phyloP scores from a whole-genome alignment of 2,329 filamentous ascomycete genomes.

The Aspergillus flavus region DNA sequence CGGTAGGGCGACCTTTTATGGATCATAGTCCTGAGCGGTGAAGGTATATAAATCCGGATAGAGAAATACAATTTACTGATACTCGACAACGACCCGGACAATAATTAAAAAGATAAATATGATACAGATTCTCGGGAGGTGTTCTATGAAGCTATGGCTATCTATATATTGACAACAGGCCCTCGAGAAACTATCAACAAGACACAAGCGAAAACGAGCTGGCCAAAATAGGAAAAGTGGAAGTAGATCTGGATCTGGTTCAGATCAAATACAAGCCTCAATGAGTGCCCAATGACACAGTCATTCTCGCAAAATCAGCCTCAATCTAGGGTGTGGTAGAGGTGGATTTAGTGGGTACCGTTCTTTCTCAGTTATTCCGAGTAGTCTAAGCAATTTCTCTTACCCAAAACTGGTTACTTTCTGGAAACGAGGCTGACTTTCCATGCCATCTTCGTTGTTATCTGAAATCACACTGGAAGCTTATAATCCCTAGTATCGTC shows the following conservation, averaged over 20 bases:
- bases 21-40: constrained; percentile 11
- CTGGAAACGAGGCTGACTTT: neutral
- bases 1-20: constrained; percentile 30
- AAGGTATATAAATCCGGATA: neutral
- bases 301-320: neutral
- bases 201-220: constrained; percentile 27
- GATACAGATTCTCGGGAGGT: neutral
- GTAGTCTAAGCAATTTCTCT: neutral
- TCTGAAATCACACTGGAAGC: neutral
- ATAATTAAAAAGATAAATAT: neutral
- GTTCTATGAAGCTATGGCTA: neutral
- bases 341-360: neutral
- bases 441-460: neutral
- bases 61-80: neutral
- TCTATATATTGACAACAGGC: constrained; percentile 6
- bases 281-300: neutral
- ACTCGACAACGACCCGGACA: neutral
- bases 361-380: neutral
- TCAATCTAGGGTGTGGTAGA: neutral
- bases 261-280: neutral
- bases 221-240: constrained; percentile 17
- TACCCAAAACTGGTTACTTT: neutral
- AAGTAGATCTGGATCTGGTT: neutral
- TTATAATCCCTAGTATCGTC: neutral
- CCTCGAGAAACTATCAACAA: neutral